Evolutionary conservation across 176 grass and related monocot species (phyloP), one percentile per base, ranked within the genome.

Genomic region (Carex myosuroides): DNA sequence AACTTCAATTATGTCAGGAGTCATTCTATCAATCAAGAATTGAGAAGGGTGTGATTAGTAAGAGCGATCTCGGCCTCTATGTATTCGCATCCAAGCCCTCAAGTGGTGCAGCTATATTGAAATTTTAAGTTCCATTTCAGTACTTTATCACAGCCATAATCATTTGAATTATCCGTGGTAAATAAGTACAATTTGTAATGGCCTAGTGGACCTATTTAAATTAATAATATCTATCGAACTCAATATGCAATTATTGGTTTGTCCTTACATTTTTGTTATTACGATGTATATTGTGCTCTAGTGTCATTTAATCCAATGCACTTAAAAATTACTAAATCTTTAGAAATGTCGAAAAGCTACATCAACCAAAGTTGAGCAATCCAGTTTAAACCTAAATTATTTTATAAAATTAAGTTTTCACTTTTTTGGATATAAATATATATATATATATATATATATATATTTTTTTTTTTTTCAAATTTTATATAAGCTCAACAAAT

Each of bases 71-170:
- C 8, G 92, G 89, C 6, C 86, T 93, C 5, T 95, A 95, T 50
- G 83, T 98, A 11, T 98, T 98, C 12, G 92, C 95, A 7, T 98
- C 95, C 13, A 98, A 93, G 86, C 95, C 95, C n/a, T 98, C 95
- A 16, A 98, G 95, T 60, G 95, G 92, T 21, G 92, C 95, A 39
- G 91, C 95, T 80, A 90, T 98, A 86, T 74, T 98, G 26, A 98
- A 85, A 70, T 95, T 81, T 95, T 88, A 67, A 64, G 71, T 84
- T 21, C 37, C 26, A 67, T 63, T 81, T 62, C 60, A 50, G 21
- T 30, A 29, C 26, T 5, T 81, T 61, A 63, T 81, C 58, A 64
- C 59, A 42, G 8, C 63, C 59, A 53, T 13, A 29, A 67, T 82
- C 46, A 50, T 82, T 32, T 42, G 3, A 65, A 10, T 17, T 82